These are phyloP conservation scores for Plasmodium malariae DNA, from an alignment of 169 alveolate species.

Conservation along the genomic window DNA sequence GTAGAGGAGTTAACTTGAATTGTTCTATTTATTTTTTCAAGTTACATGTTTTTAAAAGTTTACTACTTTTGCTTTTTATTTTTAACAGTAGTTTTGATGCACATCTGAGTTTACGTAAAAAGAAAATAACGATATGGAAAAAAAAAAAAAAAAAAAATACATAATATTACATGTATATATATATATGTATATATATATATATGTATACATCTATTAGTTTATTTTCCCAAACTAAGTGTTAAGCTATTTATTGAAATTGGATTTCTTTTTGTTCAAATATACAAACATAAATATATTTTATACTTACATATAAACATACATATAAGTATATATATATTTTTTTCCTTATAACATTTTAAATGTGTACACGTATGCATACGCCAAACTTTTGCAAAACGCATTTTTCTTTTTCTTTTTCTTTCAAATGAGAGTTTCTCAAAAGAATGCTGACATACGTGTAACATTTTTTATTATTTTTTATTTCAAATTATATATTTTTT, in stretches of 20 bases:
- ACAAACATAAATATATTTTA: too few relatives aligned
- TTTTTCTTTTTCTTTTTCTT: conserved; percentile 16
- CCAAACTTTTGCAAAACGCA: neutral
- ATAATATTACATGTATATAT: neutral
- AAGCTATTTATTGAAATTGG: neutral
- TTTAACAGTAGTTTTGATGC: neutral
- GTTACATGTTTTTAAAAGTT: too few relatives aligned
- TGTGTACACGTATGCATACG: too few relatives aligned
- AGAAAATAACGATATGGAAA: neutral
- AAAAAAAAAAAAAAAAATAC: conserved; percentile 4
- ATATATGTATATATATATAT: neutral
- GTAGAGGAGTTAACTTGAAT: too few relatives aligned
- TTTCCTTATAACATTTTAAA: too few relatives aligned
- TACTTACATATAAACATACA: too few relatives aligned
- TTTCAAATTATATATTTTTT: conserved; percentile 2
- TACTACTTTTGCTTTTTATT: neutral
- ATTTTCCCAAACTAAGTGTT: neutral
- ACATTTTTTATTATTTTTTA: conserved; percentile 8
- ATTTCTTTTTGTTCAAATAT: too few relatives aligned
- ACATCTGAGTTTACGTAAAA: conserved; percentile 17
- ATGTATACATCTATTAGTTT: neutral
- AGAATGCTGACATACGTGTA: conserved; percentile 33
- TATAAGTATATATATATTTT: too few relatives aligned
- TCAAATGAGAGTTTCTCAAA: conserved; percentile 21
- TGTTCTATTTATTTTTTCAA: too few relatives aligned